These are phyloP conservation scores for Castanea crenata DNA, from an alignment of 306 rosid genomes.

Conservation along the genomic window DNA sequence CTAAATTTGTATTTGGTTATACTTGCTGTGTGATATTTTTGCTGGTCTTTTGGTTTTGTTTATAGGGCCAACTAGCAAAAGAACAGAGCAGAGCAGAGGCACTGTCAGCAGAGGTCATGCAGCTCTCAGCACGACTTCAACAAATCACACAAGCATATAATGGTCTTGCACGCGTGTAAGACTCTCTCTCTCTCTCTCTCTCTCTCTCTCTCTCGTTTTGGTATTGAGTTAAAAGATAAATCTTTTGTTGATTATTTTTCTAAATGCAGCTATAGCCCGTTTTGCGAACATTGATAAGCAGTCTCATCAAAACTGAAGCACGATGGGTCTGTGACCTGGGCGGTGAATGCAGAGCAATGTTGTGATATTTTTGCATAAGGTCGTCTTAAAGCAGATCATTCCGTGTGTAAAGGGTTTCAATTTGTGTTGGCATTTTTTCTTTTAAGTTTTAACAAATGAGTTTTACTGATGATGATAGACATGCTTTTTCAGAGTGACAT, in stretches of 20 bases:
- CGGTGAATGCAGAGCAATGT: conserved; percentile 28
- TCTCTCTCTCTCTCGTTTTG: neutral
- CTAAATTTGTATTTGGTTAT: neutral
- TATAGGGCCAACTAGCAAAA: conserved; percentile 69
- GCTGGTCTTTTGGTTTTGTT: conserved; percentile 13
- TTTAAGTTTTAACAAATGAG: neutral
- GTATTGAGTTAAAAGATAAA: neutral
- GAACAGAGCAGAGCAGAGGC: conserved; percentile 87
- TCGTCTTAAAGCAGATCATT: conserved; percentile 14
- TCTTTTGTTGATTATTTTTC: conserved; percentile 18
- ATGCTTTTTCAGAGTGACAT: neutral
- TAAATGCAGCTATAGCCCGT: conserved; percentile 79
- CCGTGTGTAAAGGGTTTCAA: conserved; percentile 5
- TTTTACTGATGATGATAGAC: neutral
- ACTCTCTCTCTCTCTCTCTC: conserved; percentile 14
- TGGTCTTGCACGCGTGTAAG: conserved; percentile 73
- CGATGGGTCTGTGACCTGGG: conserved; percentile 50
- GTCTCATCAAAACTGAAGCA: conserved; percentile 81
- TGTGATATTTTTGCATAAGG: conserved; percentile 2
- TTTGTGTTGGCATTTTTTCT: neutral
- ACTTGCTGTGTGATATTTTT: conserved; percentile 6
- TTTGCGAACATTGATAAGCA: conserved; percentile 77
- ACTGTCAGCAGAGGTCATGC: conserved; percentile 82
- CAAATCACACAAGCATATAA: conserved; percentile 81
- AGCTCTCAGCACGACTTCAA: conserved; percentile 84